Evolutionary conservation across 2,329 filamentous ascomycete species (phyloP).

Genomic region (Elsinoe necatrix): DNA sequence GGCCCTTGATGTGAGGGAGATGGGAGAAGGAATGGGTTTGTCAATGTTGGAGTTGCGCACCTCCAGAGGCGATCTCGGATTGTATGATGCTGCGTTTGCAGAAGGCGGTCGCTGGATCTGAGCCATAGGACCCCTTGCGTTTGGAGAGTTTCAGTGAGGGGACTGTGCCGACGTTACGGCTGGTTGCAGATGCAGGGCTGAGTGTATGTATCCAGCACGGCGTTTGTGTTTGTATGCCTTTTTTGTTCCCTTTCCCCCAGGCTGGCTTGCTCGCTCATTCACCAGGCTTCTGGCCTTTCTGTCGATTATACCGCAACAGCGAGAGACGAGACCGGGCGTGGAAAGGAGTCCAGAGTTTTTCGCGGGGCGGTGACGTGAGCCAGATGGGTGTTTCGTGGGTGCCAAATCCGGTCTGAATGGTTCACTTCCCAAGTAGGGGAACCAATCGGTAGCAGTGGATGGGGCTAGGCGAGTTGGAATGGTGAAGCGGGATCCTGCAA

Average conservation of each 20-base stretch:
- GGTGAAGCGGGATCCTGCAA: constrained; percentile 12
- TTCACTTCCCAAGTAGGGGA: not conserved
- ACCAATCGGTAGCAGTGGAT: constrained; percentile 7
- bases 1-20: constrained; percentile 12
- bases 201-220: constrained; percentile 1
- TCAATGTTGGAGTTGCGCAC: constrained; percentile 15
- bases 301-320: not conserved
- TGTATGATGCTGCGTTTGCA: constrained; percentile 21
- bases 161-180: not conserved
- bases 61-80: constrained; percentile 12
- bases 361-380: constrained; percentile 12
- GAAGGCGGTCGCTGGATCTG: constrained; percentile 49
- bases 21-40: constrained; percentile 13
- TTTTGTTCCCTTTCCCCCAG: not conserved
- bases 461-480: not conserved
- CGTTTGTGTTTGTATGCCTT: not conserved
- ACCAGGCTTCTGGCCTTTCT: not conserved
- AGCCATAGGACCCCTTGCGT: constrained; percentile 27
- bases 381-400: constrained; percentile 3
- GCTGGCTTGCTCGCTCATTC: constrained; percentile 4
- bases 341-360: not conserved
- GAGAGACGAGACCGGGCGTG: not conserved
- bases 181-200: constrained; percentile 1
- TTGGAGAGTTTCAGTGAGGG: constrained; percentile 3
- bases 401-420: constrained; percentile 10